A percentile compares a stretch with the other conserved stretches of the same genome.
phyloP scores from a whole-genome alignment of 306 rosid genomes.

The Coriaria nepalensis region DNA sequence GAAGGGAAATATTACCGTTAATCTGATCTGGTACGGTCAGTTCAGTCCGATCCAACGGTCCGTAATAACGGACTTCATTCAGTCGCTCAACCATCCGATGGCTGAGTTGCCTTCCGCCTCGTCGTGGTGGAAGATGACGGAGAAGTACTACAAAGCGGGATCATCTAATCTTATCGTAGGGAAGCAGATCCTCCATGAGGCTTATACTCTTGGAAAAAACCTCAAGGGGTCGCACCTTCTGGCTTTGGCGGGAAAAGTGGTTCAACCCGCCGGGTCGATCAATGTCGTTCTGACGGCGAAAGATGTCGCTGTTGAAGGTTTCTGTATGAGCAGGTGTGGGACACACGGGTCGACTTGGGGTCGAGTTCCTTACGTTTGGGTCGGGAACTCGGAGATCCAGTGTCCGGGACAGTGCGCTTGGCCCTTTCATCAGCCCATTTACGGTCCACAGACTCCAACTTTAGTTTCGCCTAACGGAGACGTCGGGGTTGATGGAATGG shows the following conservation, averaged over 20 bases:
- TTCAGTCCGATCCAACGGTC: constrained; percentile 14
- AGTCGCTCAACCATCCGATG: constrained; percentile 7
- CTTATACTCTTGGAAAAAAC: not conserved
- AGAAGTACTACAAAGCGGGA: not conserved
- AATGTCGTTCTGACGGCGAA: not conserved
- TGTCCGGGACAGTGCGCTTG: constrained; percentile 1
- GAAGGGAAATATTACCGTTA: constrained; percentile 14
- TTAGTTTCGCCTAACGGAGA: not conserved
- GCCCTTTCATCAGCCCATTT: constrained; percentile 5
- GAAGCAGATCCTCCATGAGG: not conserved
- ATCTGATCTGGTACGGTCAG: constrained; percentile 17
- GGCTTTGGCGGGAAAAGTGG: not conserved
- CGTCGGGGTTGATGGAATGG: not conserved
- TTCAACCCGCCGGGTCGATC: not conserved
- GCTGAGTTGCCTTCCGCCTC: constrained; percentile 1
- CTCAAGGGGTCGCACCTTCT: not conserved
- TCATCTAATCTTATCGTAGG: not conserved
- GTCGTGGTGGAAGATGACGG: constrained; percentile 6
- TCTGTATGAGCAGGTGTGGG: constrained; percentile 1
- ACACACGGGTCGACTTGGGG: not conserved
- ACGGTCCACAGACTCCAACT: constrained; percentile 2
- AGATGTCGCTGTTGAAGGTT: not conserved
- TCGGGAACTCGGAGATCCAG: not conserved
- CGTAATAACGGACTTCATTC: constrained; percentile 16
- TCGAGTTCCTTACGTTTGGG: not conserved